phyloP scores from a whole-genome alignment of 2,329 filamentous ascomycete species.

The Alternaria consortialis region DNA sequence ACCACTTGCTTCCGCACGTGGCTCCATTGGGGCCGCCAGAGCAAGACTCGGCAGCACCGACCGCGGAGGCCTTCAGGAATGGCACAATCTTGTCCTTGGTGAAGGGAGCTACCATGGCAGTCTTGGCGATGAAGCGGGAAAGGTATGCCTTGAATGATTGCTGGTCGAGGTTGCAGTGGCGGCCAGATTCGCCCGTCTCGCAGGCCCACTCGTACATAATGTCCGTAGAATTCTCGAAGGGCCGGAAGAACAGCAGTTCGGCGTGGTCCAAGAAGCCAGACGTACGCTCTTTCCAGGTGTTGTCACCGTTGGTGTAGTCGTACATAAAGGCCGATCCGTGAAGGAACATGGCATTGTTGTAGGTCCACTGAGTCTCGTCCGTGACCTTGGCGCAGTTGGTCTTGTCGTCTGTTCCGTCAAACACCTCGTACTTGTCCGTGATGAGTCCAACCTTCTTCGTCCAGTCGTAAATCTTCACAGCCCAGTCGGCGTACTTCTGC shows the following conservation, averaged over 20 bases:
- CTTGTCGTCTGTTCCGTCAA: constrained; percentile 63
- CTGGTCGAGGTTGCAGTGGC: constrained; percentile 74
- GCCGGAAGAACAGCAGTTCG: constrained; percentile 63
- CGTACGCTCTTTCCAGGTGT: constrained; percentile 66
- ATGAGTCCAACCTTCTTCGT: constrained; percentile 60
- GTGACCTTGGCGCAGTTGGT: constrained; percentile 59
- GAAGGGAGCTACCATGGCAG: constrained; percentile 55
- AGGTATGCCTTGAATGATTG: constrained; percentile 80
- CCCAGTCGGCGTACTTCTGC: constrained; percentile 67
- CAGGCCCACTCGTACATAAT: constrained; percentile 74
- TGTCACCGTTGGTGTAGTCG: constrained; percentile 57
- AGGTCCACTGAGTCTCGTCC: constrained; percentile 65
- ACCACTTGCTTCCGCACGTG: constrained; percentile 59
- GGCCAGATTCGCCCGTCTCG: constrained; percentile 59
- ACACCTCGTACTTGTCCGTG: constrained; percentile 60
- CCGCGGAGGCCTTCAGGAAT: constrained; percentile 53
- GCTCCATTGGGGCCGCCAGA: constrained; percentile 51
- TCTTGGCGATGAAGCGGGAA: constrained; percentile 67
- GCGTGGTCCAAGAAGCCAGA: constrained; percentile 66
- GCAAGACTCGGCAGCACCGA: constrained; percentile 56
- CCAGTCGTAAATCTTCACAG: constrained; percentile 71
- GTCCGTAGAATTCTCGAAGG: constrained; percentile 57
- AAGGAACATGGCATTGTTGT: constrained; percentile 65
- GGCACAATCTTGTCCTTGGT: constrained; percentile 51
- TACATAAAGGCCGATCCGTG: constrained; percentile 66